Base-by-base conservation (phyloP, 768 basidiomycete genomes). In the Auricularia heimuer region DNA sequence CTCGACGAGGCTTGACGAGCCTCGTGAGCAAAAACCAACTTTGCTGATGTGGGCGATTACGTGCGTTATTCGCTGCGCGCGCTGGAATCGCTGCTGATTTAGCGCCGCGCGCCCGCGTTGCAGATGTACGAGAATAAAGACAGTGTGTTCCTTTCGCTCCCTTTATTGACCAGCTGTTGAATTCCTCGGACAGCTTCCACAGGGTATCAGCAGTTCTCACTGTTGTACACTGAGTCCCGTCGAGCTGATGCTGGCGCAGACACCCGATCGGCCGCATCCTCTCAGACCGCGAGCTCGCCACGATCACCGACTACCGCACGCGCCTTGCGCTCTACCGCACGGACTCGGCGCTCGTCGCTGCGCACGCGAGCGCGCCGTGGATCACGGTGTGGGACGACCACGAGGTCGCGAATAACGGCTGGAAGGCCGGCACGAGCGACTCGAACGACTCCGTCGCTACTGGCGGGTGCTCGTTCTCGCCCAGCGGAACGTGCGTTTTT, bases 371-470 rank as follows among this genome's bases (percentile, higher is more conserved):
- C 56, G 77, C 74, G 29, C 83, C 83, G 8, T 85, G 83, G 83
- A 82, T 83, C 66, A 81, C 79, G 3, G 80, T 83, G n/a, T 82
- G 81, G 81, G 80, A 68, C 63, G 77, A 71, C 61, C 63, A 67
- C 44, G 61, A 83, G 79, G 78, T 84, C 62, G 80, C 83, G 16
- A 82, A 85, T 70, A 79, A 85, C 65, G 70, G 80, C 0, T 85
- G 83, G 83, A 83, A 83, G 68, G 79, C 81, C 2, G 83, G 83
- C 11, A 80, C 81, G 1, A 79, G 83, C 18, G 75, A 84, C 68
- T 81, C 80, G 4, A 85, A 85, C 67, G 82, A 85, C 70, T 81
- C 81, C 1, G 47, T 51, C 14, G 47, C 47, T 16, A 64, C 77
- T 7, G 69, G 71, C 2, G 83, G 84, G 51, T 84, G 81, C 67